Conservation (phyloP, 257 asterid genomes). For the Petunia axillaris region DNA sequence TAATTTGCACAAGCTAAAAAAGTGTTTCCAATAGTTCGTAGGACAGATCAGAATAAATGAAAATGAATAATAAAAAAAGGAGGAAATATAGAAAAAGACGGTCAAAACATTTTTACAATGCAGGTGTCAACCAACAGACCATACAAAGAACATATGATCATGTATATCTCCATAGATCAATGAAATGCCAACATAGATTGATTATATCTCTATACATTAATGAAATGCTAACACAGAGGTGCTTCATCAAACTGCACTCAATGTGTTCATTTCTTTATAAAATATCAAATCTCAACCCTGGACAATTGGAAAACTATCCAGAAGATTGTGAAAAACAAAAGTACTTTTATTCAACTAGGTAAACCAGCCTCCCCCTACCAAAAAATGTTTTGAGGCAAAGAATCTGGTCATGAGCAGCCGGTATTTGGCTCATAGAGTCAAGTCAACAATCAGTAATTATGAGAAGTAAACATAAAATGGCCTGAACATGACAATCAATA, state of each 20-base stretch:
- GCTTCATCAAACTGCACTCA: background rate
- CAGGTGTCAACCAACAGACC: background rate
- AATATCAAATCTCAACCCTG: background rate
- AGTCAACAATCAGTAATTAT: background rate
- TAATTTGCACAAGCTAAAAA: slow-evolving; percentile 12
- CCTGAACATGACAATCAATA: background rate
- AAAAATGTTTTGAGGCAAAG: background rate
- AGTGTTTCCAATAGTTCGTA: background rate
- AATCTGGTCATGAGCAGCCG: background rate
- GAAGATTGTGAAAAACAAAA: background rate
- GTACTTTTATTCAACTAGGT: background rate
- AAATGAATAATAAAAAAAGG: background rate
- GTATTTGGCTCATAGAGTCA: slow-evolving; percentile 10
- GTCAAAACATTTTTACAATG: background rate
- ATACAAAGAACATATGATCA: background rate
- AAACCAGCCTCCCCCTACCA: background rate
- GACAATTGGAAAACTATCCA: background rate
- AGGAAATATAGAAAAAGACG: background rate
- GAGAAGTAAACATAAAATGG: background rate
- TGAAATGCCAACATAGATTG: background rate
- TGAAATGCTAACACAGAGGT: slow-evolving; percentile 10
- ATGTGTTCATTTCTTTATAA: background rate
- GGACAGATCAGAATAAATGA: too few relatives aligned
- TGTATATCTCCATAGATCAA: background rate
- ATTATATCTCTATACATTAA: background rate